Conservation (phyloP, 306 rosid species). For the Rosa rugosa region DNA sequence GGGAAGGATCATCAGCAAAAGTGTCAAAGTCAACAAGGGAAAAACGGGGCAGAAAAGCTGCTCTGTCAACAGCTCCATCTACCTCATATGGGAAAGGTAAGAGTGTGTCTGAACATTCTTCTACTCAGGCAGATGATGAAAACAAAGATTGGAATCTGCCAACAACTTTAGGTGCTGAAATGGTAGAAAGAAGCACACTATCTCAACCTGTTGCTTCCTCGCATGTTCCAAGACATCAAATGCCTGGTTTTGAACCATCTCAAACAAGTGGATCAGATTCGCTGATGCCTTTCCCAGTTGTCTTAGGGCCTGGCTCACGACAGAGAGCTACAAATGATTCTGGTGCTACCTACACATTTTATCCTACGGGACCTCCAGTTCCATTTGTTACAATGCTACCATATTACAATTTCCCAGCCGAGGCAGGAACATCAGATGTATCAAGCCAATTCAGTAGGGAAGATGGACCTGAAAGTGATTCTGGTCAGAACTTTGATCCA, state of each 20-base stretch:
- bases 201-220: conserved; percentile 41
- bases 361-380: conserved; percentile 97
- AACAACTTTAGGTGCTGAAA: conserved; percentile 46
- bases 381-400: conserved; percentile 88
- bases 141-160: conserved; percentile 62
- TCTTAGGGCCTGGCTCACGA: conserved; percentile 67
- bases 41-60: conserved; percentile 56
- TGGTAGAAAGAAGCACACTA: conserved; percentile 54
- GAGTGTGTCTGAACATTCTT: conserved; percentile 62
- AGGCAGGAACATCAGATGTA: conserved; percentile 59
- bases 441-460: conserved; percentile 61
- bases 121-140: conserved; percentile 64
- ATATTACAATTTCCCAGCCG: conserved; percentile 59
- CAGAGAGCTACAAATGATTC: conserved; percentile 67
- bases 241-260: conserved; percentile 62
- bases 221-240: conserved; percentile 60
- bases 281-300: conserved; percentile 53
- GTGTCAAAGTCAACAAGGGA: conserved; percentile 77
- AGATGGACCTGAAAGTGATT: conserved; percentile 61
- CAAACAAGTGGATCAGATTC: conserved; percentile 82
- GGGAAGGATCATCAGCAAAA: conserved; percentile 83
- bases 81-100: conserved; percentile 56
- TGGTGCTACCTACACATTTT: conserved; percentile 68
- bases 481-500: conserved; percentile 63
- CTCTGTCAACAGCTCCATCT: conserved; percentile 42